Evolutionary conservation across 164 flowering plant species (phyloP).

Genomic region (Aristolochia fimbriata): DNA sequence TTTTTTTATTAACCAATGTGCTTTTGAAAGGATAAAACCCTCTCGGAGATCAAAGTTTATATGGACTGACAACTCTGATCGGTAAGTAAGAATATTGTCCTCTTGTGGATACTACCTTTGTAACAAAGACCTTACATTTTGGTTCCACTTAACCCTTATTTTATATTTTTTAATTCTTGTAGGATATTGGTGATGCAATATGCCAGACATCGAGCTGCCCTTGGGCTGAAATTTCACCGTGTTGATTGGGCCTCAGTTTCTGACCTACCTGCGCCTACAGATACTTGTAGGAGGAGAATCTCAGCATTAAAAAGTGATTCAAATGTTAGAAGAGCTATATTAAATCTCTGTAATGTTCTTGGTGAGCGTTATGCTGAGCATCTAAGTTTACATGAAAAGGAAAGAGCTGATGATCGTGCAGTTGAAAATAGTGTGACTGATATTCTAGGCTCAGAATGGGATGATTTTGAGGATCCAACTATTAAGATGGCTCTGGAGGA

Average conservation of each 20-base stretch:
- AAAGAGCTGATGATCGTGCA: slow-evolving; percentile 10
- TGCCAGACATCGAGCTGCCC: slow-evolving; percentile 65
- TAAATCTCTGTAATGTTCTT: slow-evolving; percentile 69
- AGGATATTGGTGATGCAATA: slow-evolving; percentile 70
- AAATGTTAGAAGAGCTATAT: slow-evolving; percentile 46
- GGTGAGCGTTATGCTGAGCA: slow-evolving; percentile 50
- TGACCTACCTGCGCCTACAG: slow-evolving; percentile 77
- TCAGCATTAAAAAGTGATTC: slow-evolving; percentile 29
- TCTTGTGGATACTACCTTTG: too few species aligned
- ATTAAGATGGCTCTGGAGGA: slow-evolving; percentile 53
- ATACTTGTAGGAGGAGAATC: slow-evolving; percentile 62
- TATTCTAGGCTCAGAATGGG: slow-evolving; percentile 40
- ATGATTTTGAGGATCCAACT: slow-evolving; percentile 55
- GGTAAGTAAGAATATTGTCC: slow-evolving; percentile 27
- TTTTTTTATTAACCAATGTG: slow-evolving; percentile 22
- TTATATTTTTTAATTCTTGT: slow-evolving; percentile 8
- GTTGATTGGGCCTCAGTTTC: slow-evolving; percentile 56
- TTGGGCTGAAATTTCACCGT: slow-evolving; percentile 58
- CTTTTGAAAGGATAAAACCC: slow-evolving; percentile 26
- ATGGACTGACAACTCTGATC: slow-evolving; percentile 74
- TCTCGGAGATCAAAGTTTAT: slow-evolving; percentile 41
- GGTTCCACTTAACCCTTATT: neutral
- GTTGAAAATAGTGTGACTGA: slow-evolving; percentile 8
- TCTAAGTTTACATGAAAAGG: slow-evolving; percentile 25
- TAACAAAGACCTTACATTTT: neutral